phyloP scores from a whole-genome alignment of 306 rosid species.

The Lathyrus oleraceus region DNA sequence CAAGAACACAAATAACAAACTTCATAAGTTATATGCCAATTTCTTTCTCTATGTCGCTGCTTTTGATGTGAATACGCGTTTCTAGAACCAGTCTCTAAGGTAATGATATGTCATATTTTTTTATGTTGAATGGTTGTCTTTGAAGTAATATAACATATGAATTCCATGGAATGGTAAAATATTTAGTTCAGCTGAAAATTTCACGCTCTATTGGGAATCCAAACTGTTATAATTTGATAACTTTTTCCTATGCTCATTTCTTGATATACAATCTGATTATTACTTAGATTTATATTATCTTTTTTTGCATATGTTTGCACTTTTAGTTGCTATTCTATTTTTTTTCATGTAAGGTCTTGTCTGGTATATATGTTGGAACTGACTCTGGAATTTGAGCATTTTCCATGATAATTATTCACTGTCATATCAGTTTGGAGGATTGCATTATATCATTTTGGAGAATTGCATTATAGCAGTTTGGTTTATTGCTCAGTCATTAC shows the following conservation, averaged over 20 bases:
- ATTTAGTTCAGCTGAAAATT: conserved; percentile 24
- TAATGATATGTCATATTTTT: conserved; percentile 32
- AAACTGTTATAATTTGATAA: conserved; percentile 1
- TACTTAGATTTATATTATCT: conserved; percentile 15
- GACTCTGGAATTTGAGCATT: too few species aligned
- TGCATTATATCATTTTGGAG: too few species aligned
- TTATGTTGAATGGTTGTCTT: conserved; percentile 20
- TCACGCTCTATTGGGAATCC: not conserved
- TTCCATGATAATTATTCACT: too few species aligned
- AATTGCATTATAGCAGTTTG: too few species aligned
- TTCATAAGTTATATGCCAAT: too few species aligned
- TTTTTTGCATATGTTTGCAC: not conserved
- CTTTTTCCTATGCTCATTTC: not conserved
- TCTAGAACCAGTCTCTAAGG: conserved; percentile 93
- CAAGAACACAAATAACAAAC: conserved; percentile 38
- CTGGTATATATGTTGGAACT: conserved; percentile 84
- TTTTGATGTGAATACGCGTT: too few species aligned
- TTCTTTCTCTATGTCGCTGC: too few species aligned
- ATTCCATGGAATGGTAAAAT: conserved; percentile 24
- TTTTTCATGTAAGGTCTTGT: conserved; percentile 65
- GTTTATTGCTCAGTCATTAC: too few species aligned
- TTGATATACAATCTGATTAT: conserved; percentile 1
- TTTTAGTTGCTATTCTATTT: conserved; percentile 1
- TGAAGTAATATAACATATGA: conserved; percentile 15
- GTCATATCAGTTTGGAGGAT: too few species aligned